Conservation (phyloP, 345 rosid species). For the Melastoma malabathricum region DNA sequence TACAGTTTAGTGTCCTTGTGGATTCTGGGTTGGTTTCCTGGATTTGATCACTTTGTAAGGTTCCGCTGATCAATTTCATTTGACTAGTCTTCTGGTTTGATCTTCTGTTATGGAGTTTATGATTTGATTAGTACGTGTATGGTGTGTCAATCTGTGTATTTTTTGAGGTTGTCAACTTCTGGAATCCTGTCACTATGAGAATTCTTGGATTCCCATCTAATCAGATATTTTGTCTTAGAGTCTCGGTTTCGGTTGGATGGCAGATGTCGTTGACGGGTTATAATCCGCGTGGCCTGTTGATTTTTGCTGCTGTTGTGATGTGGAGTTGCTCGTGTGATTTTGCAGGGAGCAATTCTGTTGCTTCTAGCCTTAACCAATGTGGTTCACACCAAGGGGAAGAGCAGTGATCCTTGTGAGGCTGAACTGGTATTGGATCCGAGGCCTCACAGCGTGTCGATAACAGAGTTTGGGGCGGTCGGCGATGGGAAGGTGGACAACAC, state of each 20-base stretch:
- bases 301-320: not conserved
- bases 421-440: slow-evolving; percentile 45
- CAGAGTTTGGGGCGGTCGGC: slow-evolving; percentile 90
- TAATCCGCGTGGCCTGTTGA: too few species aligned
- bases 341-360: slow-evolving; percentile 66
- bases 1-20: not conserved
- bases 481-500: slow-evolving; percentile 75
- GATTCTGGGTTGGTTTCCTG: not conserved
- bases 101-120: too few species aligned
- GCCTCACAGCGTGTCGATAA: slow-evolving; percentile 80
- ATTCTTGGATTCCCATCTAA: too few species aligned
- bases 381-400: slow-evolving; percentile 20
- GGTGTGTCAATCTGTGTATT: too few species aligned
- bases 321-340: not conserved
- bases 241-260: too few species aligned
- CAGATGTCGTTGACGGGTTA: not conserved
- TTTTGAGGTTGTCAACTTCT: too few species aligned
- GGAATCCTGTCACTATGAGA: too few species aligned
- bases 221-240: too few species aligned
- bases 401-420: slow-evolving; percentile 30
- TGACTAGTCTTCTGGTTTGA: too few species aligned
- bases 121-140: too few species aligned
- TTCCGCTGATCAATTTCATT: too few species aligned
- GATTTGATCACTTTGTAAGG: not conserved
- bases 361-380: slow-evolving; percentile 66